Conservation (phyloP, 192 early-diverging fungal species). For the Coemansia sp. region DNA sequence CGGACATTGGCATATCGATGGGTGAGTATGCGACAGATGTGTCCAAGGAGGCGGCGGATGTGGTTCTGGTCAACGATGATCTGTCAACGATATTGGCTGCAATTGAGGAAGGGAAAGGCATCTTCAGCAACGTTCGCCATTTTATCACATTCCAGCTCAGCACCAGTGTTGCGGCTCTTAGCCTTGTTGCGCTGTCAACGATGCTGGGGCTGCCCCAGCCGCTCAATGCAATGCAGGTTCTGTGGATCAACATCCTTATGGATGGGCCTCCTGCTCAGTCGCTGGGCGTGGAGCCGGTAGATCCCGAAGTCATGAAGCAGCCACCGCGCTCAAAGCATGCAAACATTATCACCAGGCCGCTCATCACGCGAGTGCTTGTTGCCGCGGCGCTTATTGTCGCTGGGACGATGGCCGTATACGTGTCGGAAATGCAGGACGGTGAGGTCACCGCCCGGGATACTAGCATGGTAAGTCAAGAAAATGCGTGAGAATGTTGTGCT, state of each 20-base stretch:
- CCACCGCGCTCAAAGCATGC: conserved; percentile 79
- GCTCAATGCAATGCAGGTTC: conserved; percentile 97
- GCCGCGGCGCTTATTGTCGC: conserved; percentile 79
- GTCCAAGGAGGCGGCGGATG: conserved; percentile 93
- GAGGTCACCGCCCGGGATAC: conserved; percentile 70
- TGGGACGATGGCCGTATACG: conserved; percentile 83
- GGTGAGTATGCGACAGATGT: conserved; percentile 95
- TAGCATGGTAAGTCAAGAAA: conserved; percentile 74
- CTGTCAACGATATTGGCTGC: conserved; percentile 90
- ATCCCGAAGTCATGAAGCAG: conserved; percentile 86
- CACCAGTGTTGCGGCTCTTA: conserved; percentile 89
- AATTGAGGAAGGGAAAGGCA: conserved; percentile 97
- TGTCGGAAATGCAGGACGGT: conserved; percentile 75
- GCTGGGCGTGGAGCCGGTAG: conserved; percentile 91
- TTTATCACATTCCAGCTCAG: conserved; percentile 95
- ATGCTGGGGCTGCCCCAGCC: conserved; percentile 86
- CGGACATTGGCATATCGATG: conserved; percentile 98
- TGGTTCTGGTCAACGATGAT: conserved; percentile 96
- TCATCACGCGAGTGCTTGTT: conserved; percentile 75
- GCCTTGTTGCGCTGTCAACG: conserved; percentile 84
- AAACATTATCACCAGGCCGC: conserved; percentile 73
- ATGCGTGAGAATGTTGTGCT: too few species aligned
- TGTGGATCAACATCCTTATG: conserved; percentile 99
- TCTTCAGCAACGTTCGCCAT: conserved; percentile 97
- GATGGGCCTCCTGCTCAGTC: conserved; percentile 98